Percentiles rank a stretch among this genome's conserved stretches.
Conservation (phyloP, 2,329 filamentous ascomycete species). For the Pseudofabraea citricarpa region DNA sequence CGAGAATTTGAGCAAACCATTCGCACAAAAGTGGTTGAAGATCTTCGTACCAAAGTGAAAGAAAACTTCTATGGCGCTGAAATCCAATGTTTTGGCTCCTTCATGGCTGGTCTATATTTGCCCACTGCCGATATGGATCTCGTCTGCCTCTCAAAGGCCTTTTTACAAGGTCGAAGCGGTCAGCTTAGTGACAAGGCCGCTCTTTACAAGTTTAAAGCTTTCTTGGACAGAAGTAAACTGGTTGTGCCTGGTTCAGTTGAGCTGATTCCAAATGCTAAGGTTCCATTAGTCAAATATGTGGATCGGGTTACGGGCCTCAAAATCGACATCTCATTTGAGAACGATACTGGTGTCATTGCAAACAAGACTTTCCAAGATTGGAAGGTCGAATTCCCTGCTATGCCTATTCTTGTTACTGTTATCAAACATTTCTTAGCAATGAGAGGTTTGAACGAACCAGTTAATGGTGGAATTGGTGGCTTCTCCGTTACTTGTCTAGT, state of each 20-base stretch:
- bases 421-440: conserved; percentile 92
- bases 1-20: conserved; percentile 71
- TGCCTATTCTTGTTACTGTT: conserved; percentile 80
- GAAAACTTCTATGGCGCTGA: conserved; percentile 54
- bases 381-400: conserved; percentile 74
- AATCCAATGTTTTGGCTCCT: conserved; percentile 84
- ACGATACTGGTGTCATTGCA: conserved; percentile 73
- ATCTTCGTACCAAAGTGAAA: conserved; percentile 58
- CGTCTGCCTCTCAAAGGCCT: conserved; percentile 66
- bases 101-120: conserved; percentile 72
- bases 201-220: conserved; percentile 58
- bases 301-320: conserved; percentile 74
- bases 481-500: conserved; percentile 94
- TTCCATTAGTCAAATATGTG: conserved; percentile 88
- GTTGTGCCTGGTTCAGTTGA: conserved; percentile 55
- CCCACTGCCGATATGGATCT: conserved; percentile 91
- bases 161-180: conserved; percentile 46
- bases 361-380: conserved; percentile 76
- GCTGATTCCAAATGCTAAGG: conserved; percentile 70
- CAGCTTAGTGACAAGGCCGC: conserved; percentile 31
- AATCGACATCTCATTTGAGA: conserved; percentile 94
- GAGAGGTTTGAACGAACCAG: conserved; percentile 86
- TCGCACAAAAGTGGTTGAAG: conserved; percentile 65
- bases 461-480: conserved; percentile 84
- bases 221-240: conserved; percentile 52